These are phyloP conservation scores for Capsicum baccatum DNA, from an alignment of 257 asterid species.

Conservation along the genomic window DNA sequence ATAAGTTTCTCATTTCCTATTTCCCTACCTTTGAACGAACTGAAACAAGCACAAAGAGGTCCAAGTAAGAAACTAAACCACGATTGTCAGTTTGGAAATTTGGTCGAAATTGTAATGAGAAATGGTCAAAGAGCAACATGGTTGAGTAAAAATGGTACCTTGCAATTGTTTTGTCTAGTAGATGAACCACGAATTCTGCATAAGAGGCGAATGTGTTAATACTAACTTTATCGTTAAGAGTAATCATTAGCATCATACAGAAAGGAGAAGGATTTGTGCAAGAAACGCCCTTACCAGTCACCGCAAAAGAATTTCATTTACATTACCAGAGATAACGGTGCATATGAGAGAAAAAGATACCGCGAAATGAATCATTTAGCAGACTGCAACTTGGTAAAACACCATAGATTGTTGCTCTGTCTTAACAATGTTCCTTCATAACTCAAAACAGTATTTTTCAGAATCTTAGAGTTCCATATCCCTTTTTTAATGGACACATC, in stretches of 20 bases:
- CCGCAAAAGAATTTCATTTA: neutral
- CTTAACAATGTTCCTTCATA: neutral
- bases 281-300: neutral
- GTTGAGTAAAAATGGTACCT: conserved; percentile 51
- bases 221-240: neutral
- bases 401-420: neutral
- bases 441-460: neutral
- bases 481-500: too few relatives aligned
- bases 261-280: neutral
- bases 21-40: conserved; percentile 63
- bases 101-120: too few relatives aligned
- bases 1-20: conserved; percentile 67
- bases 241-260: neutral
- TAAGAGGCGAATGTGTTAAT: conserved; percentile 24
- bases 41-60: conserved; percentile 42
- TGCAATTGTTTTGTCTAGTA: conserved; percentile 81
- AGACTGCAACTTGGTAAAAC: neutral
- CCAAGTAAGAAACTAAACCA: conserved; percentile 15
- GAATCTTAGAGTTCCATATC: neutral
- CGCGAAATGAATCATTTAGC: neutral
- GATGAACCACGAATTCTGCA: conserved; percentile 81
- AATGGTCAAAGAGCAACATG: conserved; percentile 9
- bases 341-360: neutral
- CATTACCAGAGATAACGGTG: neutral
- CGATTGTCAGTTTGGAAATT: neutral